phyloP scores from a whole-genome alignment of 202 grass and related monocot species.

The Miscanthus sacchariflorus region DNA sequence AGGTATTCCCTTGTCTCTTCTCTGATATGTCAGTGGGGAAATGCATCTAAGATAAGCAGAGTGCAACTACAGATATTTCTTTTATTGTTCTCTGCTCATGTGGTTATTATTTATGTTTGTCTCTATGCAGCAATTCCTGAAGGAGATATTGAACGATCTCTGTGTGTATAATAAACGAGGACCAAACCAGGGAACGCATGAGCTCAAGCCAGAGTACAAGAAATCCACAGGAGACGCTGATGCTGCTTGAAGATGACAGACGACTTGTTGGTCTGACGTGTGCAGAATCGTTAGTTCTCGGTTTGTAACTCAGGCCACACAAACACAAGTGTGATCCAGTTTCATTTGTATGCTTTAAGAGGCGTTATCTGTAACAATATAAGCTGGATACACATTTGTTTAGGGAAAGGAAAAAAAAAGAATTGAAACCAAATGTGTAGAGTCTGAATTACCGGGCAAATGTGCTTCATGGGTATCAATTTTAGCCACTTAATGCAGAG shows the following conservation, averaged over 20 bases:
- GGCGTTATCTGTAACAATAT: neutral
- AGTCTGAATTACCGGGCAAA: neutral
- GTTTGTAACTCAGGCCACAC: neutral
- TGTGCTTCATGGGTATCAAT: neutral
- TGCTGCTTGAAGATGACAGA: slow-evolving; percentile 34
- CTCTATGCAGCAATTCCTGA: slow-evolving; percentile 84
- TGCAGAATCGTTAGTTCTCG: neutral
- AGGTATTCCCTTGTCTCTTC: slow-evolving; percentile 58
- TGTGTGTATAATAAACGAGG: slow-evolving; percentile 95
- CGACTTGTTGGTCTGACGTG: slow-evolving; percentile 9
- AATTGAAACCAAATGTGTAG: neutral
- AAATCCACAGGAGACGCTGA: slow-evolving; percentile 65
- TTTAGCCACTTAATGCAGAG: neutral
- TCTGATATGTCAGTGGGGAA: slow-evolving; percentile 6
- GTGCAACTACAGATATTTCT: neutral
- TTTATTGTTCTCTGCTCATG: neutral
- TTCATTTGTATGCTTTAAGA: slow-evolving; percentile 5
- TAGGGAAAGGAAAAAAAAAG: neutral
- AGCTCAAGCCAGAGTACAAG: slow-evolving; percentile 96
- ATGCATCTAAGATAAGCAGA: neutral
- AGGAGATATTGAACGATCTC: slow-evolving; percentile 89
- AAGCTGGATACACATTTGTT: slow-evolving; percentile 20
- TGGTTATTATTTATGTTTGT: slow-evolving; percentile 15
- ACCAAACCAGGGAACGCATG: slow-evolving; percentile 89
- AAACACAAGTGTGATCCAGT: slow-evolving; percentile 12